These are phyloP conservation scores for Cyclostephanos tholiformis DNA, from an alignment of 108 stramenopile genomes.

Conservation along the genomic window DNA sequence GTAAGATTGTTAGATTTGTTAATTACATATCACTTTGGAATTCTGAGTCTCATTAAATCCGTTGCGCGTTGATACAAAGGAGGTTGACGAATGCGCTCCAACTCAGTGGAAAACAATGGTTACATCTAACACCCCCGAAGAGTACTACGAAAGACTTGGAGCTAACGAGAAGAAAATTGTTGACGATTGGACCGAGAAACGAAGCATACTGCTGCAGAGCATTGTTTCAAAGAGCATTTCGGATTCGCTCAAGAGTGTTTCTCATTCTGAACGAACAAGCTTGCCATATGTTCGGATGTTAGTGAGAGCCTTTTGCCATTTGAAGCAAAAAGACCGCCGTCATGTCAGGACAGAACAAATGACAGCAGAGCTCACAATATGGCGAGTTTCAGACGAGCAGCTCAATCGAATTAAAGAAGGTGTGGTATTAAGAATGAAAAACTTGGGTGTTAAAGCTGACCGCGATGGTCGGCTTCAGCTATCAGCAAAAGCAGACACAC, in stretches of 20 bases:
- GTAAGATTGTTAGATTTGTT: conserved; percentile 34
- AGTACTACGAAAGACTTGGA: conserved; percentile 52
- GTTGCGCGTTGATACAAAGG: conserved; percentile 38
- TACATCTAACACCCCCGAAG: conserved; percentile 50
- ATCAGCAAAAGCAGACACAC: conserved; percentile 55
- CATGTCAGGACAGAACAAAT: conserved; percentile 5
- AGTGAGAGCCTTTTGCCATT: conserved; percentile 38
- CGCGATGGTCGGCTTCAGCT: conserved; percentile 62
- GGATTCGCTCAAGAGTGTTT: conserved; percentile 59
- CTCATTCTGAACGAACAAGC: conserved; percentile 50
- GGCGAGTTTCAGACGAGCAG: conserved; percentile 77
- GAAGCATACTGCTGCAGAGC: conserved; percentile 50
- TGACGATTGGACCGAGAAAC: conserved; percentile 65
- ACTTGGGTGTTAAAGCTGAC: conserved; percentile 58
- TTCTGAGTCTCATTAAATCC: conserved; percentile 2
- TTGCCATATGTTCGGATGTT: conserved; percentile 61
- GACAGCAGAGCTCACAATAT: conserved; percentile 64
- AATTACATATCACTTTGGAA: background rate
- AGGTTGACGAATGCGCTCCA: conserved; percentile 76
- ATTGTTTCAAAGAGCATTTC: conserved; percentile 58
- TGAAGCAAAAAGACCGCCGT: background rate
- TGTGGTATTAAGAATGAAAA: conserved; percentile 51
- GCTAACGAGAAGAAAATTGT: conserved; percentile 47
- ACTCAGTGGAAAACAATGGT: conserved; percentile 61
- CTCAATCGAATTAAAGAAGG: conserved; percentile 65